phyloP scores from a whole-genome alignment of 2,329 filamentous ascomycete species.

The Clonostachys solani region DNA sequence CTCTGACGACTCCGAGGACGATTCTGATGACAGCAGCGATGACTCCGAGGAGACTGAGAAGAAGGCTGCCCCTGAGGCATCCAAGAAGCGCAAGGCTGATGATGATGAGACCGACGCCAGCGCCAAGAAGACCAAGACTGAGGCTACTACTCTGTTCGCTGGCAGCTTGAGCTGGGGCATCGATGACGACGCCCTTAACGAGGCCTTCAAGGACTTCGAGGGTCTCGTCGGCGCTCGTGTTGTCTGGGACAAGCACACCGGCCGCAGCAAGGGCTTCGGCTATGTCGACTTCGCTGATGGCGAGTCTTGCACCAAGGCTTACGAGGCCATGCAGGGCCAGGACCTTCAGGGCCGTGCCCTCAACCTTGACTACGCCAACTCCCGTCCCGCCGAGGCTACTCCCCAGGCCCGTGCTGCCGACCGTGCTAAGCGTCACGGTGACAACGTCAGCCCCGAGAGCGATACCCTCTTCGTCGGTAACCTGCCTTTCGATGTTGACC shows the following conservation, averaged over 20 bases:
- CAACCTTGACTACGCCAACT: constrained; percentile 75
- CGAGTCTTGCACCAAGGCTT: constrained; percentile 66
- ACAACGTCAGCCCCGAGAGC: constrained; percentile 72
- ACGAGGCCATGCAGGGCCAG: constrained; percentile 68
- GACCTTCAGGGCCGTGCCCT: constrained; percentile 72
- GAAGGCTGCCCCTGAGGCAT: constrained; percentile 25
- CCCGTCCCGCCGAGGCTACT: constrained; percentile 52
- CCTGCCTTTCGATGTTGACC: constrained; percentile 77
- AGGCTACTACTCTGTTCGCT: constrained; percentile 71
- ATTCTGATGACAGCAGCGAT: constrained; percentile 22
- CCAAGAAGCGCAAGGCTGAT: constrained; percentile 40
- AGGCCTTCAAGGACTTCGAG: constrained; percentile 77
- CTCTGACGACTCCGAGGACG: constrained; percentile 23
- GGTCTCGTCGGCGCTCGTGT: constrained; percentile 71
- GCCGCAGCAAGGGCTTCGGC: constrained; percentile 87
- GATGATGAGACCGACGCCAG: constrained; percentile 44
- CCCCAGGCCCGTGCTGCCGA: constrained; percentile 55
- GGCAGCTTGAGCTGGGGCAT: constrained; percentile 90
- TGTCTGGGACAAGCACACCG: constrained; percentile 76
- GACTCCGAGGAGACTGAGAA: constrained; percentile 18
- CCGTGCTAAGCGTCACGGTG: constrained; percentile 68
- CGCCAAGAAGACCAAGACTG: constrained; percentile 66
- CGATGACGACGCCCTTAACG: constrained; percentile 75
- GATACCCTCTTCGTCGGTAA: constrained; percentile 92
- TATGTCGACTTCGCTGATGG: constrained; percentile 81